Percentiles rank a stretch among this genome's conserved stretches.
Evolutionary conservation across 352 stramenopile genomes (phyloP).

Genomic region (Phytophthora litchii): DNA sequence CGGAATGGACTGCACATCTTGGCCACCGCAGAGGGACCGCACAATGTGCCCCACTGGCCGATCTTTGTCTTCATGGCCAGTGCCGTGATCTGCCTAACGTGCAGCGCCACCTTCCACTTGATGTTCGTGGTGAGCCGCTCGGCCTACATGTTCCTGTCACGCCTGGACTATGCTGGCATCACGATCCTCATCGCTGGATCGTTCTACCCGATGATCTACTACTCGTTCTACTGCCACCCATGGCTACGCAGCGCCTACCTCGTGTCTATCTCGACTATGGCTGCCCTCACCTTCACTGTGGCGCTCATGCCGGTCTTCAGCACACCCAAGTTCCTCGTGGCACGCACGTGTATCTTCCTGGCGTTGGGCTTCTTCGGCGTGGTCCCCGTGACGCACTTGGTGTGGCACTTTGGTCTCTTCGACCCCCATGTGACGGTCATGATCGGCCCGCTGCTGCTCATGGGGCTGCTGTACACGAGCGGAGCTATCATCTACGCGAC

Average conservation of each 20-base stretch:
- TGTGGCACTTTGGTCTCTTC: slow-evolving; percentile 78
- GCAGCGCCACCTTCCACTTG: slow-evolving; percentile 84
- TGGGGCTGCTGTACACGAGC: slow-evolving; percentile 79
- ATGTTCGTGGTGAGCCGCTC: slow-evolving; percentile 83
- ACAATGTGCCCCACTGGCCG: slow-evolving; percentile 83
- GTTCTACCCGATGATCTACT: slow-evolving; percentile 90
- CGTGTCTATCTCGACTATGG: slow-evolving; percentile 68
- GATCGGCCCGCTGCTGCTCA: slow-evolving; percentile 79
- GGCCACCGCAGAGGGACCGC: slow-evolving; percentile 56
- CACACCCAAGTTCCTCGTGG: slow-evolving; percentile 71
- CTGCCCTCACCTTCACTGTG: slow-evolving; percentile 69
- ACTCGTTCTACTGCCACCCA: slow-evolving; percentile 89
- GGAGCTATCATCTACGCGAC: slow-evolving; percentile 86
- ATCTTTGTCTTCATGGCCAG: slow-evolving; percentile 88
- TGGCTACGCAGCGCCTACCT: slow-evolving; percentile 70
- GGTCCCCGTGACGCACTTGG: slow-evolving; percentile 74
- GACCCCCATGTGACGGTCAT: slow-evolving; percentile 87
- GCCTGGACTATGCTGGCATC: slow-evolving; percentile 87
- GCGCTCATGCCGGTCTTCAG: slow-evolving; percentile 75
- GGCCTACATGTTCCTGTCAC: slow-evolving; percentile 78
- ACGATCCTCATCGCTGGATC: slow-evolving; percentile 87
- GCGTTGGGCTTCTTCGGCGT: slow-evolving; percentile 82
- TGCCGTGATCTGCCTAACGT: slow-evolving; percentile 83
- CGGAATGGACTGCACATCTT: slow-evolving; percentile 83
- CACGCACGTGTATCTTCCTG: slow-evolving; percentile 82